A percentile compares a stretch with the other conserved stretches of the same genome.
phyloP scores from a whole-genome alignment of 2,329 filamentous ascomycete species.

The Phialemonium atrogriseum region DNA sequence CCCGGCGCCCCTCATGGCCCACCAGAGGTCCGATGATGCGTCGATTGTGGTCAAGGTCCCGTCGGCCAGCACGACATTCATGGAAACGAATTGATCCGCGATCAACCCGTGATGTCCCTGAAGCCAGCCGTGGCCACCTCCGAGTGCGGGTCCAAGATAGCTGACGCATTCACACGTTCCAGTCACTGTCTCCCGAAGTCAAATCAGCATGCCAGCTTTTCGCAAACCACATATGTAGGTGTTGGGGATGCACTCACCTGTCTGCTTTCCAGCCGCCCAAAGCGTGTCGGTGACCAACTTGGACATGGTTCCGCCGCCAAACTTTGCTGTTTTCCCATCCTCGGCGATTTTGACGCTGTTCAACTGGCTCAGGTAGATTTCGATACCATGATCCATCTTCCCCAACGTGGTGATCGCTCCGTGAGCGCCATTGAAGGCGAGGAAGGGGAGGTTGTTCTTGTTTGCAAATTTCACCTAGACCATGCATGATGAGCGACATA shows the following conservation, averaged over 20 bases:
- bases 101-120: constrained; percentile 45
- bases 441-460: constrained; percentile 35
- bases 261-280: constrained; percentile 42
- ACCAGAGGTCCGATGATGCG: constrained; percentile 39
- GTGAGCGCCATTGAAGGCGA: constrained; percentile 44
- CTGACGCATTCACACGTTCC: constrained; percentile 43
- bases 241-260: constrained; percentile 24
- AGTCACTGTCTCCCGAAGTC: too few relatives aligned
- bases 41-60: constrained; percentile 30
- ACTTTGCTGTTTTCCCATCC: constrained; percentile 35
- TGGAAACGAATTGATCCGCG: constrained; percentile 42
- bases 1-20: constrained; percentile 47
- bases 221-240: too few relatives aligned
- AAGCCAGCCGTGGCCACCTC: constrained; percentile 48
- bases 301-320: constrained; percentile 38
- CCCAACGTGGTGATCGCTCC: constrained; percentile 41
- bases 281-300: constrained; percentile 37
- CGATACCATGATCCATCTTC: constrained; percentile 38
- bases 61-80: constrained; percentile 43
- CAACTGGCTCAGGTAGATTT: constrained; percentile 38
- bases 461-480: constrained; percentile 39
- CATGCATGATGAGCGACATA: background rate
- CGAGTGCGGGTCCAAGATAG: constrained; percentile 35
- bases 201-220: too few relatives aligned
- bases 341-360: constrained; percentile 30